Evolutionary conservation across 768 basidiomycete genomes (phyloP).

Genomic region (Podaxis rugospora): DNA sequence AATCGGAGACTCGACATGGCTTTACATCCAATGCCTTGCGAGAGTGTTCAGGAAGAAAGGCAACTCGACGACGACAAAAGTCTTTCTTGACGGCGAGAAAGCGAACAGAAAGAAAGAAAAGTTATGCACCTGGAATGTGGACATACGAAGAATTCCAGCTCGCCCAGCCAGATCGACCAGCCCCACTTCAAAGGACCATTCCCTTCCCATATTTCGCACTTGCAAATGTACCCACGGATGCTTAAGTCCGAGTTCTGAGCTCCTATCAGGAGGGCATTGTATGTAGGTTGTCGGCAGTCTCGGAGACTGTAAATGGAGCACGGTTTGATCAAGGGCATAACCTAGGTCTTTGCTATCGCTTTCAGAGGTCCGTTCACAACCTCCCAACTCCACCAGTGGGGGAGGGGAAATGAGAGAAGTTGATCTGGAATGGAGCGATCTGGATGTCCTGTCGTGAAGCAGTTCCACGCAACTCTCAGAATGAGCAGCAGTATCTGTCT

Average conservation of each 20-base stretch:
- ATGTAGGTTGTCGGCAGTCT: conserved; percentile 65
- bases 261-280: conserved; percentile 42
- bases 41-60: not conserved
- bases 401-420: conserved; percentile 42
- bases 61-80: not conserved
- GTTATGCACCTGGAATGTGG: conserved; percentile 71
- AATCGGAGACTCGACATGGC: not conserved
- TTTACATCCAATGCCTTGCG: not conserved
- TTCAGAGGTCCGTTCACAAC: conserved; percentile 19
- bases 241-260: conserved; percentile 49
- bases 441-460: conserved; percentile 52
- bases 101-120: not conserved
- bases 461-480: conserved; percentile 58
- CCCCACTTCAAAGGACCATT: conserved; percentile 76
- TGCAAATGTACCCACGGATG: conserved; percentile 77
- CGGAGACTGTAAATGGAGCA: conserved; percentile 78
- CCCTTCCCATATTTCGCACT: conserved; percentile 59
- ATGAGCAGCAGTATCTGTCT: conserved; percentile 42
- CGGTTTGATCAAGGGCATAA: conserved; percentile 53
- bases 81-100: not conserved
- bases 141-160: conserved; percentile 59
- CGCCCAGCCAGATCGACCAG: conserved; percentile 59
- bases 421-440: conserved; percentile 45
- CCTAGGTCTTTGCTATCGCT: conserved; percentile 23
- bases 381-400: conserved; percentile 12